phyloP scores from a whole-genome alignment of 1,139 yeast genomes.

The Lizanozyma gosingica region DNA sequence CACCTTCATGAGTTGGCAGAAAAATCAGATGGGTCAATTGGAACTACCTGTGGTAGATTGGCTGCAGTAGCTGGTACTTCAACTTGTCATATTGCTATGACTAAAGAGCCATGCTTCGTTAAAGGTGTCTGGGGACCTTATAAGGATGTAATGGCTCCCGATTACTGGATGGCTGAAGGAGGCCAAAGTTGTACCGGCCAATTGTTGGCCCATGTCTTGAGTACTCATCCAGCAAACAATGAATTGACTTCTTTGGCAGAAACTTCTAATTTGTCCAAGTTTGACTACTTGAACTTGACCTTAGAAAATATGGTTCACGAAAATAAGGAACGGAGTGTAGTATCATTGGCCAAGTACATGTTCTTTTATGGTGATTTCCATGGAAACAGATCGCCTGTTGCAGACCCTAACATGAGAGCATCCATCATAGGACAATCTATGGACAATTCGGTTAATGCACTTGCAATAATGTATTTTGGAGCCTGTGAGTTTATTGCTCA shows the following conservation, averaged over 20 bases:
- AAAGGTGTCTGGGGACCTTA: conserved; percentile 99
- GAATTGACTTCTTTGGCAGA: conserved; percentile 51
- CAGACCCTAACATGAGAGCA: conserved; percentile 93
- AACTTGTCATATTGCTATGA: conserved; percentile 89
- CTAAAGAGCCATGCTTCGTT: conserved; percentile 79
- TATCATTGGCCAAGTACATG: conserved; percentile 70
- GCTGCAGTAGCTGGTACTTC: conserved; percentile 99
- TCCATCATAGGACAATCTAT: conserved; percentile 85
- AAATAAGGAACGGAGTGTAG: conserved; percentile 57
- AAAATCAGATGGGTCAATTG: conserved; percentile 32
- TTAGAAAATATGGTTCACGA: conserved; percentile 60
- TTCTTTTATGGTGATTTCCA: conserved; percentile 95
- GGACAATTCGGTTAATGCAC: conserved; percentile 77
- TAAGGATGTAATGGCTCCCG: conserved; percentile 81
- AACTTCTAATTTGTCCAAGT: conserved; percentile 61
- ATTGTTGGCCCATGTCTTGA: conserved; percentile 77
- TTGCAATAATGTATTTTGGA: conserved; percentile 80
- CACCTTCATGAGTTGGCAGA: conserved; percentile 28
- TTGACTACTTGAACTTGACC: conserved; percentile 71
- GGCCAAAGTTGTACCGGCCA: conserved; percentile 98
- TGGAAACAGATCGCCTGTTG: conserved; percentile 94
- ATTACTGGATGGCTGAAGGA: conserved; percentile 96
- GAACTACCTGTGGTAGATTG: conserved; percentile 67
- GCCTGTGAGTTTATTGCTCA: conserved; percentile 97
- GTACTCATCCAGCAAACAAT: conserved; percentile 80